These are phyloP conservation scores for Talaromyces amestolkiae DNA, from an alignment of 2,329 filamentous ascomycete genomes.

Conservation along the genomic window DNA sequence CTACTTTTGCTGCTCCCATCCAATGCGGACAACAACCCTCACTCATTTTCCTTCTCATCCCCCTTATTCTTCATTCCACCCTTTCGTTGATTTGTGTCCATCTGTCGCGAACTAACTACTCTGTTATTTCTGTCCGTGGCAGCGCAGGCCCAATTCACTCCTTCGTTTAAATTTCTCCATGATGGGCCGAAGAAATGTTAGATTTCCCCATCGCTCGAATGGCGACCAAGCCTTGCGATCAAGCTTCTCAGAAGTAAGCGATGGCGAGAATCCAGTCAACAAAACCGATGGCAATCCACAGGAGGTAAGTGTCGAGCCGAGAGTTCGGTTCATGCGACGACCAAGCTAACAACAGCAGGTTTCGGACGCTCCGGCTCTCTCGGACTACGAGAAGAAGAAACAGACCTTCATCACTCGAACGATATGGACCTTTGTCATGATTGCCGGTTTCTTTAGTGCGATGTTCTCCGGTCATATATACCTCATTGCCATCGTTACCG, in stretches of 20 bases:
- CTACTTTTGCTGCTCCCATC: not conserved
- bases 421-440: slow-evolving; percentile 98
- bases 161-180: slow-evolving; percentile 7
- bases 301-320: slow-evolving; percentile 28
- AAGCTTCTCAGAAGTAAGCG: slow-evolving; percentile 19
- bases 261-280: not conserved
- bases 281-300: slow-evolving; percentile 32
- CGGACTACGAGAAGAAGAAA: slow-evolving; percentile 98
- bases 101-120: not conserved
- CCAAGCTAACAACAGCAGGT: slow-evolving; percentile 26
- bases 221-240: slow-evolving; percentile 18
- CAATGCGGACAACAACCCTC: not conserved
- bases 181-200: slow-evolving; percentile 20
- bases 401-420: slow-evolving; percentile 94
- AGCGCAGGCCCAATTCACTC: not conserved
- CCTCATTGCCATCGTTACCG: slow-evolving; percentile 88
- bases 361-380: slow-evolving; percentile 43
- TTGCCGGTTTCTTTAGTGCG: slow-evolving; percentile 82
- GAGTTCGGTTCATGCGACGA: not conserved
- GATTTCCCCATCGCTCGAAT: slow-evolving; percentile 20
- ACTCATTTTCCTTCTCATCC: not conserved
- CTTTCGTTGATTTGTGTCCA: not conserved
- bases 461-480: slow-evolving; percentile 98
- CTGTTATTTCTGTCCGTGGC: not conserved
- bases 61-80: not conserved